Percentiles rank a stretch among this genome's conserved stretches.
phyloP scores from a whole-genome alignment of 2,329 filamentous ascomycete genomes.

The Zarea fungicola region DNA sequence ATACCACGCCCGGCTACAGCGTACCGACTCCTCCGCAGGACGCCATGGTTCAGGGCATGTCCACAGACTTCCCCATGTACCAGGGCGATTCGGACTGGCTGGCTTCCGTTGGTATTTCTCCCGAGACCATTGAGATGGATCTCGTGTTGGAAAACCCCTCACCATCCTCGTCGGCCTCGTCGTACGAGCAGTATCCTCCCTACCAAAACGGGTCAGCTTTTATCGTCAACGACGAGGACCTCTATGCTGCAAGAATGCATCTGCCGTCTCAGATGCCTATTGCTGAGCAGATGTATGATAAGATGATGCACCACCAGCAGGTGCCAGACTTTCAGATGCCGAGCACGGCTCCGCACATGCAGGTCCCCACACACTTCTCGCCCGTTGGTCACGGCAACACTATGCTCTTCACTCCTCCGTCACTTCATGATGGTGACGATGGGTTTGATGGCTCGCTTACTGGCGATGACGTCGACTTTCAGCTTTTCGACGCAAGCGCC shows the following conservation, averaged over 20 bases:
- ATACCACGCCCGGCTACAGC: conserved; percentile 44
- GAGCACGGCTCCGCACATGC: conserved; percentile 15
- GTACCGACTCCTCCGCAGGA: conserved; percentile 56
- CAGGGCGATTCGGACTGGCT: conserved; percentile 42
- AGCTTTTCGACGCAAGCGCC: conserved; percentile 48
- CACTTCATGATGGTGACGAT: conserved; percentile 58
- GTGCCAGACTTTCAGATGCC: conserved; percentile 32
- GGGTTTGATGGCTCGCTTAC: conserved; percentile 52
- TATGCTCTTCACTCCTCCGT: conserved; percentile 64
- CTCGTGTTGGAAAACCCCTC: conserved; percentile 29
- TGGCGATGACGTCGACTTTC: conserved; percentile 55
- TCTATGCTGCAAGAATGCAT: conserved; percentile 55
- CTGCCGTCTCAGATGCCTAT: conserved; percentile 45
- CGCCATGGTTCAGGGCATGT: conserved; percentile 25
- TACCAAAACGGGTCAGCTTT: conserved; percentile 60
- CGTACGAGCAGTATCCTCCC: conserved; percentile 50
- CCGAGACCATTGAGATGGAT: conserved; percentile 36
- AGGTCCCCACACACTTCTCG: conserved; percentile 53
- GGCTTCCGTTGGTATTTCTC: conserved; percentile 25
- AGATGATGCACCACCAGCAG: conserved; percentile 36
- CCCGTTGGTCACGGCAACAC: conserved; percentile 62
- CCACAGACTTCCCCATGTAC: conserved; percentile 45
- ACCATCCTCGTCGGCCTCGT: conserved; percentile 30
- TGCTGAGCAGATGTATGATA: conserved; percentile 36
- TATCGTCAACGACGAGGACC: conserved; percentile 55